A percentile compares a stretch with the other conserved stretches of the same genome.
These are phyloP conservation scores for Kickxella alabastrina DNA, from an alignment of 192 early-diverging fungal species.

Conservation along the genomic window DNA sequence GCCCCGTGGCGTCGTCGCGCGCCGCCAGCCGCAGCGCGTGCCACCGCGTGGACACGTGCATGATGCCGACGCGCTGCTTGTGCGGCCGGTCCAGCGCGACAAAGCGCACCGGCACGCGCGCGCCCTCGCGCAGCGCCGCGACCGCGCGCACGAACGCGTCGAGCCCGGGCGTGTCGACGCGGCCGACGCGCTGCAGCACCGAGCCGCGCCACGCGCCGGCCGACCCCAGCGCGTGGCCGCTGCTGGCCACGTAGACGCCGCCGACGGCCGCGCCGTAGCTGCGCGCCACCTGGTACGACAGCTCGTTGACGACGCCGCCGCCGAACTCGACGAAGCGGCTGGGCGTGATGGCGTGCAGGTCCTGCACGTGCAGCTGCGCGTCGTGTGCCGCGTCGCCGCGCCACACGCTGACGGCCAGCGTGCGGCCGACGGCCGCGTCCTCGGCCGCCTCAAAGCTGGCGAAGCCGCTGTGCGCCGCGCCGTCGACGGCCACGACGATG, in stretches of 20 bases:
- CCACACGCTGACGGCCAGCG: constrained; percentile 55
- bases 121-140: constrained; percentile 68
- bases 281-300: constrained; percentile 75
- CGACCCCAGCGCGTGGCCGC: constrained; percentile 65
- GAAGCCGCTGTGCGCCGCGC: constrained; percentile 61
- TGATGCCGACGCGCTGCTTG: constrained; percentile 75
- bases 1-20: constrained; percentile 73
- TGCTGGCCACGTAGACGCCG: constrained; percentile 81
- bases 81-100: constrained; percentile 79
- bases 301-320: constrained; percentile 75
- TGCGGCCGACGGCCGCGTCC: constrained; percentile 56
- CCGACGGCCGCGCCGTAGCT: constrained; percentile 62
- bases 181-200: constrained; percentile 70
- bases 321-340: constrained; percentile 83
- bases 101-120: constrained; percentile 63
- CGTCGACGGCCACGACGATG: constrained; percentile 63
- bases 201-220: constrained; percentile 66
- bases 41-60: constrained; percentile 88
- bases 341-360: constrained; percentile 77
- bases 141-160: constrained; percentile 75
- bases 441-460: constrained; percentile 56
- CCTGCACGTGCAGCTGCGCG: constrained; percentile 56
- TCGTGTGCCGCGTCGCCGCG: constrained; percentile 55
- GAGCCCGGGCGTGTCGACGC: constrained; percentile 66
- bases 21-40: constrained; percentile 70